Evolutionary conservation across 257 asterid species (phyloP).

Genomic region (Paulownia fortunei): DNA sequence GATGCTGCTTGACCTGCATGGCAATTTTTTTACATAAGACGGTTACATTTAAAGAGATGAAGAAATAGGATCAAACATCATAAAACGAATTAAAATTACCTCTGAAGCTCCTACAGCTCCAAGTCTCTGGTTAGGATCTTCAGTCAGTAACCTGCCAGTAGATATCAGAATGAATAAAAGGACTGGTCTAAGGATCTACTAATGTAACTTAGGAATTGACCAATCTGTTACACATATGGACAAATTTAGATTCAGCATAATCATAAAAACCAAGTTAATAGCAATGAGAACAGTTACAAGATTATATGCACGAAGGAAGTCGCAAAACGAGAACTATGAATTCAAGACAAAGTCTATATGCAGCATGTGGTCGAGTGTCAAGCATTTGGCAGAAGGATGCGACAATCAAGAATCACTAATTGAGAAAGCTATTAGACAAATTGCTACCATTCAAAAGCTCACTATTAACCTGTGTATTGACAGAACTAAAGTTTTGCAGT

Average conservation of each 20-base stretch:
- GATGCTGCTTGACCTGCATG: constrained; percentile 93
- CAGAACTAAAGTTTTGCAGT: background rate
- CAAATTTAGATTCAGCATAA: background rate
- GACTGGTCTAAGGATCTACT: constrained; percentile 1
- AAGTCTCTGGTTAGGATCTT: constrained; percentile 96
- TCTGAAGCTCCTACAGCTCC: constrained; percentile 96
- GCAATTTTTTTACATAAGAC: background rate
- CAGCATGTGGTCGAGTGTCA: background rate
- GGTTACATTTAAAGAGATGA: constrained; percentile 2
- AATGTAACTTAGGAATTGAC: background rate
- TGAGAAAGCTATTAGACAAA: background rate
- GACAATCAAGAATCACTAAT: background rate
- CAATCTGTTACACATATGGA: background rate
- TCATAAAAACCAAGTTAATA: background rate
- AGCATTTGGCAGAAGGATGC: constrained; percentile 10
- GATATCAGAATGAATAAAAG: background rate
- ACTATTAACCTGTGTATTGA: background rate
- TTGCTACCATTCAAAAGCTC: background rate
- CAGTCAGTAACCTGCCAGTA: constrained; percentile 75
- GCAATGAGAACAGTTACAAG: constrained; percentile 8
- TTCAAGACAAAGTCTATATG: background rate
- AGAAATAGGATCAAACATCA: background rate
- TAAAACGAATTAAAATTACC: constrained; percentile 41
- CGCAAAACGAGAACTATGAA: background rate
- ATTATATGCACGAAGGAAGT: background rate